phyloP scores from a whole-genome alignment of 75 land plant genomes.

The Pinus albicaulis region DNA sequence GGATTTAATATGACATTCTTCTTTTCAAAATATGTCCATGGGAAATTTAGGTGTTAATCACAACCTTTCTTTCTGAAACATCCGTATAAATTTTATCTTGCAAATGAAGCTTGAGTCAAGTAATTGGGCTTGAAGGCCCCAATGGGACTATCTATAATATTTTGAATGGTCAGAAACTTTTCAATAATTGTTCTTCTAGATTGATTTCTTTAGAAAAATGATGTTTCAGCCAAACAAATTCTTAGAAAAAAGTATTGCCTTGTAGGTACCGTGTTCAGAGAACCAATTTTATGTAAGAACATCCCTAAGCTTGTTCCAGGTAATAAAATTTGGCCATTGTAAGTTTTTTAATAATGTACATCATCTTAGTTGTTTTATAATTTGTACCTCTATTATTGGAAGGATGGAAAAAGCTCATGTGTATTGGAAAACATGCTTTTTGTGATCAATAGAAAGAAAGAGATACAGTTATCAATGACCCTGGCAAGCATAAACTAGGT shows the following conservation, averaged over 20 bases:
- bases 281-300: conserved; percentile 93
- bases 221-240: background rate
- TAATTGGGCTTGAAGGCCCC: conserved; percentile 84
- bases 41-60: background rate
- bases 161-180: conserved; percentile 59
- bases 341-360: background rate
- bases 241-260: background rate
- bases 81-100: background rate
- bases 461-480: too few relatives aligned
- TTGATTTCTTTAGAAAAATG: background rate
- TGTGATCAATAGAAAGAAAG: conserved; percentile 89
- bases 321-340: conserved; percentile 12
- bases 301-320: conserved; percentile 92
- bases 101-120: conserved; percentile 96
- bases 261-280: conserved; percentile 97
- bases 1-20: too few relatives aligned
- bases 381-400: background rate
- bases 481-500: too few relatives aligned
- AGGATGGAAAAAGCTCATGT: conserved; percentile 97
- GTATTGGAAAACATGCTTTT: conserved; percentile 99
- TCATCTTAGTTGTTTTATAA: background rate
- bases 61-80: background rate
- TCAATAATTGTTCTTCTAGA: background rate
- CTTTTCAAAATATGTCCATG: background rate
- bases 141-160: conserved; percentile 98